Conservation (phyloP, 108 stramenopile genomes). For the Cyclotella distinguenda region DNA sequence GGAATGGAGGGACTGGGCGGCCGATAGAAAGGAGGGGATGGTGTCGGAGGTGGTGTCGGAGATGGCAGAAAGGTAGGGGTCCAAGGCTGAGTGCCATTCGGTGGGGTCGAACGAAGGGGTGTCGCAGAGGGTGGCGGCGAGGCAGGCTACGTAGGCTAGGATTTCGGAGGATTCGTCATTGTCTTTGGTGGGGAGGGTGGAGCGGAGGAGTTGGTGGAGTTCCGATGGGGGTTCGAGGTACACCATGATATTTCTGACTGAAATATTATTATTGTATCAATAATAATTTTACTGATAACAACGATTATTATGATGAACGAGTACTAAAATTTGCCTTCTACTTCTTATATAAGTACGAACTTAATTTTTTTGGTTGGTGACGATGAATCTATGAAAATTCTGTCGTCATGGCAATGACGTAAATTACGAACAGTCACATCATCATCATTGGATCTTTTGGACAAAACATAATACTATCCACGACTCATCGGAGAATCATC, state of each 20-base stretch:
- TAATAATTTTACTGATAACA: no score
- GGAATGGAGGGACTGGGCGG: slow-evolving; percentile 50
- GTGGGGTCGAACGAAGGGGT: slow-evolving; percentile 53
- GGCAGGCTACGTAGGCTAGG: slow-evolving; percentile 75
- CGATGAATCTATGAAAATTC: no score
- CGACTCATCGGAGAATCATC: no score
- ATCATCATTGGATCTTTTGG: no score
- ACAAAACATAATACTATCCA: no score
- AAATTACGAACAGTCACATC: no score
- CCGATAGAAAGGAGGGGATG: slow-evolving; percentile 56
- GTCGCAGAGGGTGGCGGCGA: slow-evolving; percentile 64
- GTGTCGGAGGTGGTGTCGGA: slow-evolving; percentile 1
- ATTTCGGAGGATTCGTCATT: slow-evolving; percentile 55
- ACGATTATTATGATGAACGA: no score
- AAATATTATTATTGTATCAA: no score
- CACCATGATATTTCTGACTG: slow-evolving; percentile 60
- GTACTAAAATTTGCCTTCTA: no score
- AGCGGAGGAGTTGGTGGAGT: slow-evolving; percentile 59
- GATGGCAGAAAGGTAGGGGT: slow-evolving; percentile 61
- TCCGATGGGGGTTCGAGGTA: slow-evolving; percentile 70
- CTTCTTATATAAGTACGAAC: no score
- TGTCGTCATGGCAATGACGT: no score
- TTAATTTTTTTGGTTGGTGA: no score
- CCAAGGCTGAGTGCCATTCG: slow-evolving; percentile 61
- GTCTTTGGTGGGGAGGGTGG: slow-evolving; percentile 44